Evolutionary conservation across 2,329 filamentous ascomycete genomes (phyloP), one percentile per base, ranked within the genome.

Genomic region (Pseudogymnoascus sp.): DNA sequence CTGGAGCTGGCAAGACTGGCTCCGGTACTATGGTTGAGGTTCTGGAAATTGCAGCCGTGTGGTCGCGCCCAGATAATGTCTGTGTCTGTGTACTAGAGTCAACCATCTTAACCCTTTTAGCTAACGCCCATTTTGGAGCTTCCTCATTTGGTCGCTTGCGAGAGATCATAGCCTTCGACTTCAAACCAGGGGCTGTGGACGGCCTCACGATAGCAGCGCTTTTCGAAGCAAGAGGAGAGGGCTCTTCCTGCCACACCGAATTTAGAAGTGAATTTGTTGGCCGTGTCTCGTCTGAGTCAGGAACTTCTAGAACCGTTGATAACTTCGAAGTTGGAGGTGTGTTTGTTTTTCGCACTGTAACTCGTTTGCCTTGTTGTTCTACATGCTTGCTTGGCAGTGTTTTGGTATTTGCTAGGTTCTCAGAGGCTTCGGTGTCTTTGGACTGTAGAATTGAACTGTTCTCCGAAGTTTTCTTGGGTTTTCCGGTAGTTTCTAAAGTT

Each of bases 71-170:
- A 14, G 45, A 66, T 19, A 67, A 31, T 8, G 61, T 69, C 36
- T 70, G 63, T 10, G 73, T 75, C 61, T 75, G 73, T 23, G 73
- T 75, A 13, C 63, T 62, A 60, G 67, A 65, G 65, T 71, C 66
- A 13, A 71, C 62, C 72, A 73, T 72, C 61, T 71, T 74, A 6
- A 62, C 36, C 25, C 69, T 69, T 63, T 73, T 73, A 25, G 62
- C 64, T 13, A 45, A n/a, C 14, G 37, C 28, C 25, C 39, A 54
- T 63, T 41, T 25, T 23, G 21, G 60, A 54, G 41, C 39, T 64
- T 5, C 34, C 10, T 31, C 63, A n/a, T 61, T 19, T 14, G 54
- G 65, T 68, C 60, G 71, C 69, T 48, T 65, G 67, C 16, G 63
- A 13, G 28, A 62, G 14, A 65, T 57, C 21, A 48, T 62, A 16